These are phyloP conservation scores for Hypomyces rosellus DNA, from an alignment of 2,329 filamentous ascomycete species.

Conservation along the genomic window DNA sequence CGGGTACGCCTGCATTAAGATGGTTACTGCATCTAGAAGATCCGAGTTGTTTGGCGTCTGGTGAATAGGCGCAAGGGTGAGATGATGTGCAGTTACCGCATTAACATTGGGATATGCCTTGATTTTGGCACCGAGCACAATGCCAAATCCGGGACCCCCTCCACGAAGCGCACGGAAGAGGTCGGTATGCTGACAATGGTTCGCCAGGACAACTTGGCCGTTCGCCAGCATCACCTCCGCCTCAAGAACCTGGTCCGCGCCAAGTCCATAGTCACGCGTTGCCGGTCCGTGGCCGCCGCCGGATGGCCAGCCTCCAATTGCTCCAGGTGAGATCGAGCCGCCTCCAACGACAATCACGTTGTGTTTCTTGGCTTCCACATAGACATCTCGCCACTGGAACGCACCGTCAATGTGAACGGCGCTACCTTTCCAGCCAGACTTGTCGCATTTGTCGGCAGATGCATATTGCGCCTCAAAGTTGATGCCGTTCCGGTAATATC, in stretches of 20 bases:
- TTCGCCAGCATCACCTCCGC: conserved; percentile 33
- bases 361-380: conserved; percentile 22
- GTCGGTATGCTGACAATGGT: conserved; percentile 26
- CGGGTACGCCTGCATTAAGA: no score
- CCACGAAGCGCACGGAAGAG: conserved; percentile 34
- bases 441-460: no score
- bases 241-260: conserved; percentile 38
- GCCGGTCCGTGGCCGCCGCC: conserved; percentile 37
- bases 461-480: conserved; percentile 19
- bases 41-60: no score
- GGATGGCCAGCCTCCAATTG: conserved; percentile 31
- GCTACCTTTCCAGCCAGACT: conserved; percentile 22
- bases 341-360: conserved; percentile 31
- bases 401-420: conserved; percentile 30
- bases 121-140: conserved; percentile 30
- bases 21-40: no score
- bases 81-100: no score
- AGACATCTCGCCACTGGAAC: conserved; percentile 28
- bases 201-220: conserved; percentile 29
- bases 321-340: conserved; percentile 19
- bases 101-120: conserved; percentile 21
- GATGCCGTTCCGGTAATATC: conserved; percentile 26
- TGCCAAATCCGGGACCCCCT: conserved; percentile 27
- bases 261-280: conserved; percentile 34
- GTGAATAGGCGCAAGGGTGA: no score